A percentile compares a stretch with the other conserved stretches of the same genome.
Conservation (phyloP, 352 stramenopile species). For the Globisporangium uncinulatum region DNA sequence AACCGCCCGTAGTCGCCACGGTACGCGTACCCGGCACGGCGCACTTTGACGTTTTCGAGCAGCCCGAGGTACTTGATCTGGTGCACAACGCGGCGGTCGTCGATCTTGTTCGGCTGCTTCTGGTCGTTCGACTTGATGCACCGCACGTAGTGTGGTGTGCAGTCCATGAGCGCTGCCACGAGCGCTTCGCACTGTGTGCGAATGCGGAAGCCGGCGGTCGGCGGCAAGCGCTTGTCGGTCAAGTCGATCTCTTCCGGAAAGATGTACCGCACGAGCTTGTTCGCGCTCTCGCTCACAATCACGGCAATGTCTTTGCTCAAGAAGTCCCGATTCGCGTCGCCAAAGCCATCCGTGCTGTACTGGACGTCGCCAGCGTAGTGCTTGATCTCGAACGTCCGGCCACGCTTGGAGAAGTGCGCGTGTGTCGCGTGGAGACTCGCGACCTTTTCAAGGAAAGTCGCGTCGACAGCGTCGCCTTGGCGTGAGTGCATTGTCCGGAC, state of each 20-base stretch:
- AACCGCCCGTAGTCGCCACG: conserved; percentile 85
- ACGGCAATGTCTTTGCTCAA: conserved; percentile 78
- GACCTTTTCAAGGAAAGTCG: conserved; percentile 80
- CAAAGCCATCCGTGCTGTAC: conserved; percentile 80
- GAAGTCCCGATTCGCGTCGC: conserved; percentile 78
- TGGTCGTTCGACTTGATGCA: conserved; percentile 92
- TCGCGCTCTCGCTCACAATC: conserved; percentile 76
- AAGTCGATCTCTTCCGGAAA: conserved; percentile 80
- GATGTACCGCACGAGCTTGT: conserved; percentile 85
- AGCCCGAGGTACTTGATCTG: conserved; percentile 87
- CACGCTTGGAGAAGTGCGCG: conserved; percentile 79
- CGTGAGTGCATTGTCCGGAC: conserved; percentile 86
- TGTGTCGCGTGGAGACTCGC: conserved; percentile 55
- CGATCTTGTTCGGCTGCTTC: conserved; percentile 80
- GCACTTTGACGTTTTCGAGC: conserved; percentile 87
- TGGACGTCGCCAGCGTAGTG: conserved; percentile 86
- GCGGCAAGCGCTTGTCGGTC: conserved; percentile 75
- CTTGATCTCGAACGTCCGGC: conserved; percentile 80
- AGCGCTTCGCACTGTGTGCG: conserved; percentile 85
- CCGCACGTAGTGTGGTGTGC: conserved; percentile 89
- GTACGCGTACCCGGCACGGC: conserved; percentile 79
- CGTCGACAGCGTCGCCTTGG: conserved; percentile 71
- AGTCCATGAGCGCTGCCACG: conserved; percentile 85
- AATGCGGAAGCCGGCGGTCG: conserved; percentile 79
- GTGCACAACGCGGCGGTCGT: conserved; percentile 81